Base-by-base conservation (phyloP, 768 basidiomycete genomes). In the Amyloporia xantha region DNA sequence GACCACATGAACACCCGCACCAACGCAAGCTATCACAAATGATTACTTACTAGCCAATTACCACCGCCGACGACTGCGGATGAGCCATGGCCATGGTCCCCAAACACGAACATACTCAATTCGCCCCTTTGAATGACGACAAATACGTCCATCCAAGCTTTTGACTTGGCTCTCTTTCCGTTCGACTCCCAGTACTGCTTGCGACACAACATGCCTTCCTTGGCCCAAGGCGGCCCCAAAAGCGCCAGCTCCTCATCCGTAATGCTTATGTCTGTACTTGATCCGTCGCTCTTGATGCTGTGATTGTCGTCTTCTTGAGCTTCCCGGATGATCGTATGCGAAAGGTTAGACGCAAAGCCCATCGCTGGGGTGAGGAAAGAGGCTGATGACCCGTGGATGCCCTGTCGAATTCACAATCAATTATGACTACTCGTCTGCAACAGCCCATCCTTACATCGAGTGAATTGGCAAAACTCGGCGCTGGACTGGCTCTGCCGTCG, bases 201-300 rank as follows among this genome's bases (percentile, higher is more conserved):
- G 20, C 94, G 84, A 56, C 85, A 86, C 7, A 99, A 78, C 74
- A 95, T 88, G 11, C 96, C 96, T 66, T 99, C 96, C 67, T 99
- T 99, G 0, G 96, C 96, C 95, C 95, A 99, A 0, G 96, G 96
- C 4, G 96, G 84, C 13, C 96, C 96, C 13, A 96, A 81, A 30
- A 98, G 71, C 1, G 95, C 95, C 11, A 99, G 75, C 67, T 96
- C 92, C 66, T 98, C 96, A 58, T 98, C 95, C 5, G 87, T 82
- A 51, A 97, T 91, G 44, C 91, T 91, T 57, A 89, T 84, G 27
- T 76, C 81, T 1, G 85, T 87, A 24, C 63, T 68, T 4, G 88
- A 81, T 33, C 73, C 77, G 17, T 75, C 74, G 62, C 85, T 90
- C 28, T 73, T 71, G 19, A 79, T 60, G 54, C 88, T 90, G 44